Base-by-base conservation (phyloP, 345 rosid species). In the Salix arbutifolia region DNA sequence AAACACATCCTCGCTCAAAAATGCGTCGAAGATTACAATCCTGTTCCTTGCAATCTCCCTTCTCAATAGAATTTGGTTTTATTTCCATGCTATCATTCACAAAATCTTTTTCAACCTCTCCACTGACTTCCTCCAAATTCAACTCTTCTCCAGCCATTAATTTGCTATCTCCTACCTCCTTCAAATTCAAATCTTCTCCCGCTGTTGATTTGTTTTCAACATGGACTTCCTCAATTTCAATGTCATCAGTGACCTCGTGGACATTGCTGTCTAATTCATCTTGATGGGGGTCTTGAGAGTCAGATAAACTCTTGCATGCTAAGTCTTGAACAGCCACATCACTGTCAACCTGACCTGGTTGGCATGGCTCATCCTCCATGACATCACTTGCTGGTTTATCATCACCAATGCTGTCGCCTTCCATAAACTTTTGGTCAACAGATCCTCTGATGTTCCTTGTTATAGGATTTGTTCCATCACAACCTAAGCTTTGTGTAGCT, bases 1-100 rank as follows among this genome's bases (percentile, higher is more conserved):
- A 85, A 60, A 96, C 90, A 76, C 85, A 83, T 21, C 97, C 97
- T 7, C 74, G 67, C 80, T 94, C 94, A 62, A 92, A 91, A 68
- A 85, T 70, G 25, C 48, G 44, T 67, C 76, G 52, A 8, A 79
- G 66, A 33, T 86, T 77, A 26, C 74, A 46, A 76, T 73, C 77
- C 38, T 80, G 79, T 66, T 83, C 85, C 75, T 69, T 17, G 16
- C 64, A 26, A 21, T 81, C 88, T 50, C 70, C 82, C 74, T 87
- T 83, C 52, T 83, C 78, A 23, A 50, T 74, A 75, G 78, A 30
- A 44, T 73, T 71, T 19, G 71, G 42, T 46, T 9, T 62, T 37
- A 53, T 30, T 31, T 26, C 46, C 40, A 1, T 4, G 16, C 48
- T 46, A n/a, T 33, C 70, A 64, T 56, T 37, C 0, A 21, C 67